Evolutionary conservation across 1,284 basidiomycete species (phyloP), one percentile per base, ranked within the genome.

Genomic region (Cutaneotrichosporon sp.): DNA sequence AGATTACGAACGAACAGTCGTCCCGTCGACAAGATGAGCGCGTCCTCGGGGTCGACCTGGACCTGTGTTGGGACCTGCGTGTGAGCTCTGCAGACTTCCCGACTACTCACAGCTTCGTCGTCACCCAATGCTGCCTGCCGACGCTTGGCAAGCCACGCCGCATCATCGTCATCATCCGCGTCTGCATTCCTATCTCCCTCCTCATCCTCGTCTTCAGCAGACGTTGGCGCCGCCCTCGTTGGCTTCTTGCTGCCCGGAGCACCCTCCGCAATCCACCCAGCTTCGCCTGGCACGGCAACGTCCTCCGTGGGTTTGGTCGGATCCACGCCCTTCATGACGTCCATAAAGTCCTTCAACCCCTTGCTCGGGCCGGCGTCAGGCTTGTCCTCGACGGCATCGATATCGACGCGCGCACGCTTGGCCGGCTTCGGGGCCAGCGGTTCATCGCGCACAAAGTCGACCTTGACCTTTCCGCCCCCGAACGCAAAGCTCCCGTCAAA

Each of bases 1-100:
- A 97, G 75, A 69, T 97, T 98, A 12, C 94, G 88, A 6, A 97
- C 78, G 68, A 97, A 97, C 5, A 97, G 77, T 2, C 94, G 84
- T 0, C 84, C 82, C 0, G 89, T 91, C 52, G 82, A 81, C 22
- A 87, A 76, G 51, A 97, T 90, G 0, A 83, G 84, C 27, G 60
- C 46, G 49, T 81, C 79, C 56, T 78, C 81, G 0, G 77, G 77
- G 35, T 60, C 61, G 24, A 61, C 26, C 48, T 57, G 46, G 11
- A 51, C 45, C 31, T 25, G 44, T n/a, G 43, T 43, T 25, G 37
- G 32, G 29, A 4, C 24, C 46, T 19, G 14, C 50, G 14, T 34
- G 10, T 42, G n/a, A n/a, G n/a, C n/a, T n/a, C n/a, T n/a, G n/a
- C n/a, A n/a, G n/a, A n/a, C n/a, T n/a, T n/a, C n/a, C n/a, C n/a